These are phyloP conservation scores for Chlamydomonas incerta DNA, from an alignment of 139 green algal species.

Conservation along the genomic window DNA sequence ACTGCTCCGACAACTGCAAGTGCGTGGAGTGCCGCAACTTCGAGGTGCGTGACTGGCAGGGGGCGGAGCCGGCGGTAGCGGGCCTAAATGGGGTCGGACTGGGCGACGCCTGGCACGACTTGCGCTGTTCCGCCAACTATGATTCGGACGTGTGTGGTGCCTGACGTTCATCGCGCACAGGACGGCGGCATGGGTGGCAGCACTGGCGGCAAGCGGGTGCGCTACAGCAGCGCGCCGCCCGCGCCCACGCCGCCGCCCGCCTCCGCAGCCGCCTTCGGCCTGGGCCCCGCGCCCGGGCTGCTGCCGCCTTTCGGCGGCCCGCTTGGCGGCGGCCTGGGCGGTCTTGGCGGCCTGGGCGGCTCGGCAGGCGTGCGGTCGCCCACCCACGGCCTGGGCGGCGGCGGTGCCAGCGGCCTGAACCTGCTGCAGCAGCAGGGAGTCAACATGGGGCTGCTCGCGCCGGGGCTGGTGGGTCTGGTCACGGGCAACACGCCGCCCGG, in stretches of 20 bases:
- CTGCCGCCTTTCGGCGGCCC: background rate
- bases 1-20: slow-evolving; percentile 89
- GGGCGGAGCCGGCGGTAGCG: background rate
- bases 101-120: background rate
- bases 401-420: no score
- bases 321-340: no score
- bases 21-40: slow-evolving; percentile 93
- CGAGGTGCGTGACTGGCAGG: slow-evolving; percentile 57
- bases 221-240: slow-evolving; percentile 10
- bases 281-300: background rate
- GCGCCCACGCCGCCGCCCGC: background rate
- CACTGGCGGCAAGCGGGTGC: slow-evolving; percentile 17
- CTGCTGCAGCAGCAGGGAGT: no score
- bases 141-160: background rate
- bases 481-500: no score
- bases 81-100: background rate
- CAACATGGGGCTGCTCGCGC: no score
- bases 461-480: no score
- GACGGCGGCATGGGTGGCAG: background rate
- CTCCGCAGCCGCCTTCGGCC: background rate
- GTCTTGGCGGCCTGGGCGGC: background rate
- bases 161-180: no score
- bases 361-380: no score
- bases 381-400: no score
- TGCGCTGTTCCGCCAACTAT: background rate